Evolutionary conservation across 2,329 filamentous ascomycete species (phyloP), one percentile per base, ranked within the genome.

Genomic region (Pyricularia sp.): DNA sequence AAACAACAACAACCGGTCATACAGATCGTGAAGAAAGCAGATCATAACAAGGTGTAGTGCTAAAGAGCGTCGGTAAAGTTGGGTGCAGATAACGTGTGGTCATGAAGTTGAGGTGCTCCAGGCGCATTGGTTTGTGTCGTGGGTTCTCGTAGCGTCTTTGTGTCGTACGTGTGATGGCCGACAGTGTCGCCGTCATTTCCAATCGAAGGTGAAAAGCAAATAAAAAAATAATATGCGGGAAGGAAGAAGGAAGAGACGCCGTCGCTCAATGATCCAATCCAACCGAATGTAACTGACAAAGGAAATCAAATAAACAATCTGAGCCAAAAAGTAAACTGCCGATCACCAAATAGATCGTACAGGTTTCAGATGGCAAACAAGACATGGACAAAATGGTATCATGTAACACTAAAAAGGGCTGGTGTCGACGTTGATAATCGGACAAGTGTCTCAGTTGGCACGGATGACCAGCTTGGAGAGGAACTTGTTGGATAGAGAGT

Each of bases 401-500:
- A 14, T 63, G 59, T 26, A 20, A 63, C 59, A 63, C 42, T 30
- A 20, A 20, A 20, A 28, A 28, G 23, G 26, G 25, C 23, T 20
- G 12, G 59, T 20, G 25, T 63, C 59, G 59, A 63, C 59, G 14
- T 30, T 63, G 59, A 28, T 25, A 28, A 63, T 63, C 25, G 17
- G 28, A 28, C 59, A 31, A n/a, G 23, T n/a, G 25, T 71, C 72
- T 78, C 85, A 97, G 83, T 96, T 97, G 76, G 94, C 92, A 75
- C 94, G 93, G 79, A 97, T 97, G 78, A 97, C 94, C 76, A 98
- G 88, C 82, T 96, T 96, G 55, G 94, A 96, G 74, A 97, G 83
- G 84, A 98, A 97, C 84, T 97, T 98, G 85, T 97, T 97, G 68
- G 94, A 97, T 77, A 98, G 81, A 71, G 90, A 95, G 83, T 98